Conservation (phyloP, 2,329 filamentous ascomycete species). For the Paraphaeosphaeria sporulosa region DNA sequence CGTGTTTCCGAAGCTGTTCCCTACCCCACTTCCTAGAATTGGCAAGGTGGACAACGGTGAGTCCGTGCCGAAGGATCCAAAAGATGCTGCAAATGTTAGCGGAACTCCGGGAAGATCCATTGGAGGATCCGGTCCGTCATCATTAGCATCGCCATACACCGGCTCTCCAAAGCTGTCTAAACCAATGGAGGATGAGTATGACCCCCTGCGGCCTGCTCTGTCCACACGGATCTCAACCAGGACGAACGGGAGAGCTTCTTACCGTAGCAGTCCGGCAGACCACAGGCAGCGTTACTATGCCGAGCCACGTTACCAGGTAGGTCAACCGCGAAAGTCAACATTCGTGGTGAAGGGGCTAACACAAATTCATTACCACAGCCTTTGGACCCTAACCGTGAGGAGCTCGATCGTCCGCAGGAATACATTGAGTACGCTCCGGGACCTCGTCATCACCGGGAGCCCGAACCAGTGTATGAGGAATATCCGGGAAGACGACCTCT, state of each 20-base stretch:
- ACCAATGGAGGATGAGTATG: slow-evolving; percentile 58
- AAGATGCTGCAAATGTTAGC: slow-evolving; percentile 27
- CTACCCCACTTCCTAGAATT: slow-evolving; percentile 53
- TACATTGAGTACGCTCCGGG: slow-evolving; percentile 41
- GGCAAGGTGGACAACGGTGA: slow-evolving; percentile 44
- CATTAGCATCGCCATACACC: slow-evolving; percentile 29
- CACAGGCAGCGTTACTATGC: slow-evolving; percentile 38
- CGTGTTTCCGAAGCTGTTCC: slow-evolving; percentile 57
- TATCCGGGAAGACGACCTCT: slow-evolving; percentile 38
- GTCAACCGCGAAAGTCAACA: slow-evolving; percentile 22
- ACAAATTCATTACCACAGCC: slow-evolving; percentile 28
- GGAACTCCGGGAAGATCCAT: slow-evolving; percentile 27
- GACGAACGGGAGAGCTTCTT: slow-evolving; percentile 31
- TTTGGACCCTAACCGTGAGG: slow-evolving; percentile 39
- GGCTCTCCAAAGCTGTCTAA: slow-evolving; percentile 45
- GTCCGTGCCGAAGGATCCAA: slow-evolving; percentile 40
- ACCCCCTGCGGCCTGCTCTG: slow-evolving; percentile 53
- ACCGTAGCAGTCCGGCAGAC: slow-evolving; percentile 36
- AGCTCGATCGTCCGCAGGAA: slow-evolving; percentile 34
- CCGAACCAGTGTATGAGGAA: slow-evolving; percentile 36
- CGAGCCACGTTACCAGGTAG: slow-evolving; percentile 47
- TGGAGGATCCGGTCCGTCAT: slow-evolving; percentile 32
- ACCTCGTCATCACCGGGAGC: slow-evolving; percentile 36
- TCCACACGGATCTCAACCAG: slow-evolving; percentile 24
- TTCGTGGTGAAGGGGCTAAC: slow-evolving; percentile 26